These are phyloP conservation scores for Oryza australiensis DNA, from an alignment of 176 grass and related monocot species.

Conservation along the genomic window DNA sequence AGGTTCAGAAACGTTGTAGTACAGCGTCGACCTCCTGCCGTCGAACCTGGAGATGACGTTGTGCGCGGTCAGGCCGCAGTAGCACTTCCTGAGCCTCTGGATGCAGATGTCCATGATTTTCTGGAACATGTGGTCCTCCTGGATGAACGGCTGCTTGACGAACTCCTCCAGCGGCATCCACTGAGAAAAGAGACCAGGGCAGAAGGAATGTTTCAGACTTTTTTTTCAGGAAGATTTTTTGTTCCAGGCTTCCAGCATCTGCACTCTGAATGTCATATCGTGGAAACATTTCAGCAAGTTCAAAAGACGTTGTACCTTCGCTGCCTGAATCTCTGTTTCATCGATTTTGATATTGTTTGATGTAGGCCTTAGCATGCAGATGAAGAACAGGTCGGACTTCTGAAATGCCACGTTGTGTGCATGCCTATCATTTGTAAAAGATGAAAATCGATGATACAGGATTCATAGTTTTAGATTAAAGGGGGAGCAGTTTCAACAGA, in stretches of 20 bases:
- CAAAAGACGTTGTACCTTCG: slow-evolving; percentile 52
- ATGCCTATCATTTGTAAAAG: slow-evolving; percentile 49
- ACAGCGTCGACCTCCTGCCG: slow-evolving; percentile 68
- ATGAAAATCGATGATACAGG: neutral
- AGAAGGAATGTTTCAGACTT: neutral
- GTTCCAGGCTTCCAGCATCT: no score
- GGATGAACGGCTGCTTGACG: slow-evolving; percentile 77
- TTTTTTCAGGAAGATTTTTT: neutral
- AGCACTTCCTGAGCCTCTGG: slow-evolving; percentile 73
- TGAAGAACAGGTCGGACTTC: slow-evolving; percentile 97
- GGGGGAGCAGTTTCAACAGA: neutral
- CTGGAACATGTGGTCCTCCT: slow-evolving; percentile 93
- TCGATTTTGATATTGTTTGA: slow-evolving; percentile 89
- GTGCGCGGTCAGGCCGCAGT: slow-evolving; percentile 84
- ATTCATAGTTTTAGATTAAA: neutral
- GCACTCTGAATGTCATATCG: neutral
- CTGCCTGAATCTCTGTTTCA: slow-evolving; percentile 82
- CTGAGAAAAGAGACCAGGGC: slow-evolving; percentile 13
- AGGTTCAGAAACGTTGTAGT: slow-evolving; percentile 71
- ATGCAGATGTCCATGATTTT: slow-evolving; percentile 95
- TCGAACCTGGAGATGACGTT: slow-evolving; percentile 90
- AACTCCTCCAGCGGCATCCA: slow-evolving; percentile 91
- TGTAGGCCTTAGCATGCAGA: slow-evolving; percentile 88
- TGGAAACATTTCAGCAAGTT: neutral
- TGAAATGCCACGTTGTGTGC: slow-evolving; percentile 86